Base-by-base conservation (phyloP, 148 eudicot genomes). In the Agrostemma githago region DNA sequence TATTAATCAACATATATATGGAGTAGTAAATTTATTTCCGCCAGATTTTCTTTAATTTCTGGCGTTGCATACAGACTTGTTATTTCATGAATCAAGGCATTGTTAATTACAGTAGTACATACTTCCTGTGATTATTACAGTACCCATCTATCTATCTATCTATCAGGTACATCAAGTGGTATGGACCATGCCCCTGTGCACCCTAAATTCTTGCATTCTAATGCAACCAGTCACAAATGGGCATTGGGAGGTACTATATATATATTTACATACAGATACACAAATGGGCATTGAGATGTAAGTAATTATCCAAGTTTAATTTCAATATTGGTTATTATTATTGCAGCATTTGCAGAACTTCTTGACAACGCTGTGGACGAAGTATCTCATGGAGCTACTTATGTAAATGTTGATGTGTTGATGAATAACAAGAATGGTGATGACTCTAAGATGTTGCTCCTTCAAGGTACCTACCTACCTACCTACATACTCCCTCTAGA, bases 171-270 rank as follows among this genome's bases (percentile, higher is more conserved):
- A 26, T 43, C 83, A 88, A 92, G 63, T 75, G 88, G 88, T 65
- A 80, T 89, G 89, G 96, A 89, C 75, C 96, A 85, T 81, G 86
- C 79, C 38, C 74, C 93, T 74, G 88, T 91, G 38, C 91, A 91
- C 76, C 97, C 97, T 8, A 85, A 56, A 73, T 91, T 91, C 69
- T 73, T 91, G 66, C 97, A 91, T 80, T 91, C 97, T 6, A 91
- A 91, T 81, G 97, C 93, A 43, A 91, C 97, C 51, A 91, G 97
- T 75, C 97, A 91, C 79, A 91, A 89, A 79, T 91, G 97, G 97
- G 91, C 81, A 66, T 77, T 91, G 62, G 97, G 97, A 85, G 96
- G 96, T 90, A 82, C 34, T n/a, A n/a, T n/a, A n/a, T n/a, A n/a
- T n/a, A n/a, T n/a, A n/a, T n/a, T n/a, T n/a, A n/a, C n/a, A n/a